A percentile compares a stretch with the other conserved stretches of the same genome.
These are phyloP conservation scores for Calonectria leucothoes DNA, from an alignment of 2,329 filamentous ascomycete species.

Conservation along the genomic window DNA sequence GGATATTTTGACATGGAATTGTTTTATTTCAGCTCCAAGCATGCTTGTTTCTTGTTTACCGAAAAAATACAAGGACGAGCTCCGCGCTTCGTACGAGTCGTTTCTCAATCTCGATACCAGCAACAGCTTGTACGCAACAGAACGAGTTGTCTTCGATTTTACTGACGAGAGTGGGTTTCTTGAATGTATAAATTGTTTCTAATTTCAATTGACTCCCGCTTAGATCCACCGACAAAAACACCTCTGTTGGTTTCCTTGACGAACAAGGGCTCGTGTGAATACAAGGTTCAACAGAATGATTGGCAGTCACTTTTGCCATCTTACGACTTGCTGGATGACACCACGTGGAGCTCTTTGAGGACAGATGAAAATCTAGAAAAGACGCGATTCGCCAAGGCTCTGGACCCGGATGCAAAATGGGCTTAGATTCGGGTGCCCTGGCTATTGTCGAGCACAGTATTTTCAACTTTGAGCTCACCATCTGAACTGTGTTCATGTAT, in stretches of 20 bases:
- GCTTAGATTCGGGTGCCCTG: neutral
- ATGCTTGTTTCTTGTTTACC: neutral
- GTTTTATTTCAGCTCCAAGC: neutral
- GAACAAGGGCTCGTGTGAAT: neutral
- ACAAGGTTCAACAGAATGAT: neutral
- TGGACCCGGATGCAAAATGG: neutral
- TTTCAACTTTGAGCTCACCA: neutral
- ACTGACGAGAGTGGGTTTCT: neutral
- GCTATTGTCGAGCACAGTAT: neutral
- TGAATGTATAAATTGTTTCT: no score
- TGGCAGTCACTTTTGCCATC: neutral
- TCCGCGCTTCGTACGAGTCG: neutral
- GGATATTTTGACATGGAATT: neutral
- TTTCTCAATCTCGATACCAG: neutral
- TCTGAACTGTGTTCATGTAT: neutral
- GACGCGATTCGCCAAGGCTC: neutral
- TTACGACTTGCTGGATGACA: neutral
- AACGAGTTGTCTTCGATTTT: neutral
- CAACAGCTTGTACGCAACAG: neutral
- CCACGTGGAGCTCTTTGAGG: neutral
- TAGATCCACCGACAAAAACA: neutral
- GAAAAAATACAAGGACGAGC: neutral
- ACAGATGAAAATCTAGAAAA: neutral
- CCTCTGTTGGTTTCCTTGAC: neutral
- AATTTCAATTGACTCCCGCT: neutral